A percentile compares a stretch with the other conserved stretches of the same genome.
Conservation (phyloP, 257 asterid genomes). For the Ilex asprella region DNA sequence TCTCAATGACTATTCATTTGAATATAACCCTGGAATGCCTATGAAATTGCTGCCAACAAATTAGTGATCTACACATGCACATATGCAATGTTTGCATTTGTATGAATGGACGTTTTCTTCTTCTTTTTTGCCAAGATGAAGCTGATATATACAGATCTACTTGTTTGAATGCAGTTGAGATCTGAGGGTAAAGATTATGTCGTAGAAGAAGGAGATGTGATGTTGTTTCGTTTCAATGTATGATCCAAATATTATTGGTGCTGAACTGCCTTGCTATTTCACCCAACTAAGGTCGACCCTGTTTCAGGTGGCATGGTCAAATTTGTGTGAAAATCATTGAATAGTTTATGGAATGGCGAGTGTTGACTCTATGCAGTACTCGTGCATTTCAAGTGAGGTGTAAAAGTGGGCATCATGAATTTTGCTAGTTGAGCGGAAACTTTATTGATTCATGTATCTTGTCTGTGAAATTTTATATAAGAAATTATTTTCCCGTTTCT, state of each 20-base stretch:
- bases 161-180: constrained; percentile 62
- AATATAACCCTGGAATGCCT: too few relatives aligned
- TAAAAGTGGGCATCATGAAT: too few relatives aligned
- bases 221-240: constrained; percentile 92
- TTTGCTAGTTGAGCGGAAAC: too few relatives aligned
- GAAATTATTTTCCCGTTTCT: too few relatives aligned
- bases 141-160: constrained; percentile 8
- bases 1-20: too few relatives aligned
- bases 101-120: not conserved
- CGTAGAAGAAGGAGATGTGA: constrained; percentile 92
- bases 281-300: not conserved
- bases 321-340: not conserved
- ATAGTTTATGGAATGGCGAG: not conserved
- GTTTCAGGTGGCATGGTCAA: too few relatives aligned
- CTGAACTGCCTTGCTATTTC: constrained; percentile 5
- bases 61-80: too few relatives aligned
- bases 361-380: not conserved
- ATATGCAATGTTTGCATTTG: not conserved
- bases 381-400: too few relatives aligned
- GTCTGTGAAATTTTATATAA: too few relatives aligned
- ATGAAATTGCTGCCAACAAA: not conserved
- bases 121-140: not conserved
- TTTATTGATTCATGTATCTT: too few relatives aligned
- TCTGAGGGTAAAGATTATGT: constrained; percentile 90
- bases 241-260: constrained; percentile 21